Evolutionary conservation across 306 rosid species (phyloP), one percentile per base, ranked within the genome.

Genomic region (Mimosa pudica): DNA sequence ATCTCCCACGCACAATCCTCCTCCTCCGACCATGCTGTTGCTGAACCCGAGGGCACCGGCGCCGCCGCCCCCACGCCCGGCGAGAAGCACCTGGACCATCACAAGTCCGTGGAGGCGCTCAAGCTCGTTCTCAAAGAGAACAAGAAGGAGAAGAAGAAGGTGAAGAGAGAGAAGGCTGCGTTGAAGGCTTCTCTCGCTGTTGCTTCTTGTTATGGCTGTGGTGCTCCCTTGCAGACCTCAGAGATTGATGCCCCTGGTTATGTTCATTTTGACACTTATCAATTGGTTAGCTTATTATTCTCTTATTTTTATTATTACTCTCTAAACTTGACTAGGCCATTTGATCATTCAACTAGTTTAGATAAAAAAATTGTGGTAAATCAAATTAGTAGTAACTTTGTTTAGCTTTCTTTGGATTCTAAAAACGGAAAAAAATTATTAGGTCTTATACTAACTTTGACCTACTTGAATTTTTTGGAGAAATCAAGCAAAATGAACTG

Each of bases 61-160:
- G 88, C 97, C 0, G 97, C 97, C 16, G 88, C 95, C 33, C 92
- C 95, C 12, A 88, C 98, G 33, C 97, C 90, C 0, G 97, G 97
- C 2, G 97, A 94, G 77, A 87, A 84, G 70, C 90, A 91, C 70
- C 89, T 92, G 62, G 90, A 94, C 51, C 90, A 73, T 33, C 93
- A 89, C 17, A 87, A 84, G 2, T 85, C 92, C 18, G 18, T 85
- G 12, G 98, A 92, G 47, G 88, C 90, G 13, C 84, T 90, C 2
- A 92, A 94, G 82, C 84, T 90, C 60, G 55, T 89, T 18, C 77
- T 86, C 65, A 84, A 89, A 63, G 89, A 89, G n/a, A 86, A 74
- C 51, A 70, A 77, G 46, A 83, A 77, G 75, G 73, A 46, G 65
- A 85, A 75, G 82, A 84, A 78, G 73, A 67, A 68, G 74, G 63